These are phyloP conservation scores for Helotiales sp. DNA, from an alignment of 2,329 filamentous ascomycete genomes.

Conservation along the genomic window DNA sequence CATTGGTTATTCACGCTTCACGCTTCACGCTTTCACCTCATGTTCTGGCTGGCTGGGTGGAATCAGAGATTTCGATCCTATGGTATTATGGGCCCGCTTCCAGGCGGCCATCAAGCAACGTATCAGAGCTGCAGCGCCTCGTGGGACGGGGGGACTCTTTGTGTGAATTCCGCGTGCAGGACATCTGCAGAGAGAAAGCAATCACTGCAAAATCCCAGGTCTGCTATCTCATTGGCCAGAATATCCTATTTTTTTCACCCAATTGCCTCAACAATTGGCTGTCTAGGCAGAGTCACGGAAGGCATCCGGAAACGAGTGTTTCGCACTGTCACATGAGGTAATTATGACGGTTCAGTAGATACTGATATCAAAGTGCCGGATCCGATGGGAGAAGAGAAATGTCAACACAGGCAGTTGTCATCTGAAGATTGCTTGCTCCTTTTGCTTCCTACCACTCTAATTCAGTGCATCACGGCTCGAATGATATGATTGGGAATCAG, in stretches of 20 bases:
- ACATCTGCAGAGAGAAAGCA: background rate
- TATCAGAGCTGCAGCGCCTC: constrained; percentile 6
- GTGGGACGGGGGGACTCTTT: background rate
- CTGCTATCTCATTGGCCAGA: constrained; percentile 12
- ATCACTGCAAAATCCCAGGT: constrained; percentile 16
- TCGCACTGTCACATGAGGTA: constrained; percentile 11
- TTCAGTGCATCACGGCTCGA: background rate
- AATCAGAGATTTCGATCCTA: background rate
- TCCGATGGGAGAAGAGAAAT: background rate
- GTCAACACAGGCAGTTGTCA: background rate
- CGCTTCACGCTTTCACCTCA: background rate
- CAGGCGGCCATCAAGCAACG: background rate
- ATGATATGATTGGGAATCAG: background rate
- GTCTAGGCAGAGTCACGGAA: constrained; percentile 7
- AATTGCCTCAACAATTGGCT: constrained; percentile 20
- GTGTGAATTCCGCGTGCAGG: constrained; percentile 13
- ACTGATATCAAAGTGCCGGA: background rate
- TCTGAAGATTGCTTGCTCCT: background rate
- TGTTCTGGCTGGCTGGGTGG: background rate
- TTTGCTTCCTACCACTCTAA: no score
- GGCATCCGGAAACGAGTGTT: constrained; percentile 22
- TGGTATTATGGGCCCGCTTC: background rate
- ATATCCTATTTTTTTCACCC: constrained; percentile 19
- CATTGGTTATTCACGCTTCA: no score
- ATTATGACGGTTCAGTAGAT: background rate